These are phyloP conservation scores for Mucor indicus DNA, from an alignment of 371 early-diverging fungal species.

Conservation along the genomic window DNA sequence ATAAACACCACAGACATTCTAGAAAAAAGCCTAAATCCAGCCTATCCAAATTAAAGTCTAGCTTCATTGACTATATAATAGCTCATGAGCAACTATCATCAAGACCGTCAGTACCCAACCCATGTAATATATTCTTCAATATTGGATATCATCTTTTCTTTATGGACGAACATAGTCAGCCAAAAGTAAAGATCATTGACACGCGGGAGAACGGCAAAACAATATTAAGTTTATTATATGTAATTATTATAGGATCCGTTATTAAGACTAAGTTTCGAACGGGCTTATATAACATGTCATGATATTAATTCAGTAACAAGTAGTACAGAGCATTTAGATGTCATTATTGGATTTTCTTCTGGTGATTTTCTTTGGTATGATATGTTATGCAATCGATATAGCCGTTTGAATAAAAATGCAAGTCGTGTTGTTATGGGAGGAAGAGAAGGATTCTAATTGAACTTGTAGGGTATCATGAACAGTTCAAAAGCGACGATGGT, in stretches of 20 bases:
- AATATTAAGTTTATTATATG: no score
- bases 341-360: slow-evolving; percentile 80
- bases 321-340: slow-evolving; percentile 63
- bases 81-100: slow-evolving; percentile 60
- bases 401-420: slow-evolving; percentile 41
- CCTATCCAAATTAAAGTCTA: slow-evolving; percentile 52
- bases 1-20: slow-evolving; percentile 2
- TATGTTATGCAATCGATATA: slow-evolving; percentile 67
- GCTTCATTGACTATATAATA: slow-evolving; percentile 70
- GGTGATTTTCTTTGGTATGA: slow-evolving; percentile 87
- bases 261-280: neutral
- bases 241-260: neutral
- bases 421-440: slow-evolving; percentile 3
- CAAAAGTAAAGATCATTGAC: slow-evolving; percentile 35
- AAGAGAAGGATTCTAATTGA: neutral
- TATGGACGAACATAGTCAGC: slow-evolving; percentile 55
- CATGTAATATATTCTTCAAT: slow-evolving; percentile 38
- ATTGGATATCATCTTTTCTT: slow-evolving; percentile 68
- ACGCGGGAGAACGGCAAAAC: slow-evolving; percentile 26
- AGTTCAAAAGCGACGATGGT: slow-evolving; percentile 68
- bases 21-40: slow-evolving; percentile 47
- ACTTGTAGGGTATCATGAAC: slow-evolving; percentile 45
- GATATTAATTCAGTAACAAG: slow-evolving; percentile 74
- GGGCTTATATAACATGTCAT: slow-evolving; percentile 73
- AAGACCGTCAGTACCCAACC: neutral